Evolutionary conservation across 140 eudicot species (phyloP).

Genomic region (Bidens hawaiensis): DNA sequence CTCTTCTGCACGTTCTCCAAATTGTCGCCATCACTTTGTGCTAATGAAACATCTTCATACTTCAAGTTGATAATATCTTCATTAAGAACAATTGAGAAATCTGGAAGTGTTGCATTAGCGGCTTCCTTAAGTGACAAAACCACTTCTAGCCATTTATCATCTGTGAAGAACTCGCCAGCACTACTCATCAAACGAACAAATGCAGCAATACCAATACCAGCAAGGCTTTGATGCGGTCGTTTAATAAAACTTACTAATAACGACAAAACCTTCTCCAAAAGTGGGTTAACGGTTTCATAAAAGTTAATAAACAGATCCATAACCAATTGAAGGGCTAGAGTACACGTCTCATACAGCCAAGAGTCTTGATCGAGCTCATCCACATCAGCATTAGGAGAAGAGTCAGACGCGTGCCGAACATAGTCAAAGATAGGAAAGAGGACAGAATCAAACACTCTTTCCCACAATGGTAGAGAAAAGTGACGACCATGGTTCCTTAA

Average conservation of each 20-base stretch:
- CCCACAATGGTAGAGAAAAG: conserved; percentile 90
- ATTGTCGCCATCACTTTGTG: conserved; percentile 42
- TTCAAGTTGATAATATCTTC: conserved; percentile 34
- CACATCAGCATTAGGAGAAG: conserved; percentile 32
- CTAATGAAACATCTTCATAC: conserved; percentile 39
- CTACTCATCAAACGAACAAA: conserved; percentile 90
- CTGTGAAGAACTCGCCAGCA: conserved; percentile 84
- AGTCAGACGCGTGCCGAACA: conserved; percentile 81
- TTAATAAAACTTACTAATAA: conserved; percentile 77
- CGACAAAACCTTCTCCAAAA: conserved; percentile 64
- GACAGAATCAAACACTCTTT: conserved; percentile 81
- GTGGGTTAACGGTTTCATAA: conserved; percentile 82
- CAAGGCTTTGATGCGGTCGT: conserved; percentile 97
- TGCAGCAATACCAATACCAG: conserved; percentile 98
- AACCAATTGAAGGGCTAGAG: conserved; percentile 84
- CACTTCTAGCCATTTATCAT: conserved; percentile 88
- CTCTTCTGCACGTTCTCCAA: conserved; percentile 39
- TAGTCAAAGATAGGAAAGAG: conserved; percentile 93
- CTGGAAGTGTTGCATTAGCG: conserved; percentile 70
- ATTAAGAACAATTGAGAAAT: conserved; percentile 48
- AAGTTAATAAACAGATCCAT: conserved; percentile 92
- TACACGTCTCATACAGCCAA: conserved; percentile 98
- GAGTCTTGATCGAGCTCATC: conserved; percentile 85
- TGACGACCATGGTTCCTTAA: conserved; percentile 86
- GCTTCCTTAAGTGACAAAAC: conserved; percentile 75